Conservation (phyloP, 2,329 filamentous ascomycete species). For the Aureobasidium sp. region DNA sequence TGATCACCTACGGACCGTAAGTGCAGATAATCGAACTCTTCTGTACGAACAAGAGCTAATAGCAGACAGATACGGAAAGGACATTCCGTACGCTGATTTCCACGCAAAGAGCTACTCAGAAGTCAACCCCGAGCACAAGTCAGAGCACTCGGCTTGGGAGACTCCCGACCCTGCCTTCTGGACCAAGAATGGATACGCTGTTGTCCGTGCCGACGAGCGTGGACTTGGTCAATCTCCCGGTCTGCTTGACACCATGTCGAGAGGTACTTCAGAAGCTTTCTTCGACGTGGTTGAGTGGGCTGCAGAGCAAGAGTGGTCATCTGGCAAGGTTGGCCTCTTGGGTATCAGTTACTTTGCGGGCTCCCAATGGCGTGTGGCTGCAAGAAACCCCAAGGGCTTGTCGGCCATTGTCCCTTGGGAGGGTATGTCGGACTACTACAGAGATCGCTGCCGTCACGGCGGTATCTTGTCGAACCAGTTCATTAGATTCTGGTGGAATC, state of each 20-base stretch:
- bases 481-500: slow-evolving; percentile 60
- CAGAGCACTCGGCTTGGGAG: slow-evolving; percentile 40
- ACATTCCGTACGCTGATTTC: slow-evolving; percentile 58
- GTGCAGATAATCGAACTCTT: rapidly evolving
- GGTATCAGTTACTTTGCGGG: slow-evolving; percentile 46
- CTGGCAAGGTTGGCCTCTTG: slow-evolving; percentile 36
- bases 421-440: slow-evolving; percentile 51
- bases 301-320: slow-evolving; percentile 20
- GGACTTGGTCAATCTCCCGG: slow-evolving; percentile 48
- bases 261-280: slow-evolving; percentile 35
- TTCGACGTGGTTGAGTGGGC: slow-evolving; percentile 22
- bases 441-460: slow-evolving; percentile 37
- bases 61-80: slow-evolving; percentile 54
- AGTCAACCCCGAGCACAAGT: slow-evolving; percentile 33
- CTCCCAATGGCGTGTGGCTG: slow-evolving; percentile 50
- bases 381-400: slow-evolving; percentile 45
- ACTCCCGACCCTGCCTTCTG: slow-evolving; percentile 37
- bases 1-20: slow-evolving; percentile 61
- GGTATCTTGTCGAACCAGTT: slow-evolving; percentile 32
- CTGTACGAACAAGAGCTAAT: neutral
- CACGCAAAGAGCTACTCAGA: slow-evolving; percentile 43
- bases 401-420: slow-evolving; percentile 50
- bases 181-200: slow-evolving; percentile 21
- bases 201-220: slow-evolving; percentile 44
- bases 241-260: slow-evolving; percentile 47